phyloP scores from a whole-genome alignment of 176 grass and related monocot species.

The Triticum dicoccoides region DNA sequence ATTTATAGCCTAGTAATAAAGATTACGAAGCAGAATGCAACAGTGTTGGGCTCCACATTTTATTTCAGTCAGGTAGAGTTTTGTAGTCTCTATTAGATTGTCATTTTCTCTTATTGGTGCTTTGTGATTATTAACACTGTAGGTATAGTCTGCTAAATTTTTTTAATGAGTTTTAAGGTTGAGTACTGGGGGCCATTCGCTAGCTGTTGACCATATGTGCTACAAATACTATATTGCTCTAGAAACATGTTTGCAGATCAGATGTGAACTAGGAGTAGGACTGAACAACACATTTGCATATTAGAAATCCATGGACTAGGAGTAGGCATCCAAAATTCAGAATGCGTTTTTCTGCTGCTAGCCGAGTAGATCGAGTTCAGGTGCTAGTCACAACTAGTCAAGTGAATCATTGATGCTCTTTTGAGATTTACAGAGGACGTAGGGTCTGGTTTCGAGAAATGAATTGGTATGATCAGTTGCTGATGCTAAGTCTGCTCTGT shows the following conservation, averaged over 20 bases:
- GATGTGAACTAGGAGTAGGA: neutral
- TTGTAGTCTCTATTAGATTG: neutral
- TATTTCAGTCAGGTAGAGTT: neutral
- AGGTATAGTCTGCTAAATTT: neutral
- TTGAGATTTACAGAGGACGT: neutral
- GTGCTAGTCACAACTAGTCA: neutral
- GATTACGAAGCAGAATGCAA: neutral
- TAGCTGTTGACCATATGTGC: neutral
- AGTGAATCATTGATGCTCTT: neutral
- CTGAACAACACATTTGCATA: neutral
- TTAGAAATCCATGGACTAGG: neutral
- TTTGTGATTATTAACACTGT: slow-evolving; percentile 1
- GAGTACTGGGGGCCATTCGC: neutral
- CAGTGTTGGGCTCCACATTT: neutral
- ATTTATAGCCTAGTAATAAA: neutral
- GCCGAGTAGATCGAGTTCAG: neutral
- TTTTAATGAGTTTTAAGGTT: neutral
- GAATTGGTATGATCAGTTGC: neutral
- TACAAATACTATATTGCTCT: neutral
- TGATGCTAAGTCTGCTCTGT: slow-evolving; percentile 23
- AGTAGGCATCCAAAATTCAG: neutral
- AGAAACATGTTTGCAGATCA: neutral
- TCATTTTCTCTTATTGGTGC: neutral
- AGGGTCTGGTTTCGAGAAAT: neutral
- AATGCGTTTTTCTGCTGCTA: neutral